Evolutionary conservation across 768 basidiomycete genomes (phyloP).

Genomic region (Hygrophoropsis aurantiaca): DNA sequence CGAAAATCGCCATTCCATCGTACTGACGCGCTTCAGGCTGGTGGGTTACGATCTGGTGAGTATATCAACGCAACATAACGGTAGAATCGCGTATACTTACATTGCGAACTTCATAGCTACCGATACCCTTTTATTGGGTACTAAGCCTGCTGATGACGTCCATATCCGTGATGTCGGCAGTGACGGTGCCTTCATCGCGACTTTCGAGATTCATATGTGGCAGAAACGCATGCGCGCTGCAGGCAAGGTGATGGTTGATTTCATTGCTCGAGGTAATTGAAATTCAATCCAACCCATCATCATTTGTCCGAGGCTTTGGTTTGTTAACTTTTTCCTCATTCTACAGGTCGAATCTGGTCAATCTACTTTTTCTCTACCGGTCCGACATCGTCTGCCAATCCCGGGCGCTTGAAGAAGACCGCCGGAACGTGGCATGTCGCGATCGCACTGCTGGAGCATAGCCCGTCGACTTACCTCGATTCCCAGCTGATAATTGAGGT

Average conservation of each 20-base stretch:
- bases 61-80: neutral
- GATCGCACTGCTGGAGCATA: constrained; percentile 49
- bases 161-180: constrained; percentile 49
- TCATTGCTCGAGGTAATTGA: constrained; percentile 54
- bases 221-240: constrained; percentile 72
- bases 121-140: constrained; percentile 46
- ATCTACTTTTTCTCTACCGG: constrained; percentile 18
- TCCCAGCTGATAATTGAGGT: constrained; percentile 43
- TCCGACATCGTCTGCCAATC: neutral
- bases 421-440: constrained; percentile 39
- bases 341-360: no score
- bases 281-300: constrained; percentile 1
- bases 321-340: no score
- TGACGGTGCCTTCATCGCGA: constrained; percentile 53
- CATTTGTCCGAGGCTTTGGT: no score
- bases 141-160: constrained; percentile 55
- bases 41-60: constrained; percentile 11
- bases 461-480: constrained; percentile 53
- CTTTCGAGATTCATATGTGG: constrained; percentile 54
- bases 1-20: constrained; percentile 7
- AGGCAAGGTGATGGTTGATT: constrained; percentile 55
- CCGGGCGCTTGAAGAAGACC: constrained; percentile 9
- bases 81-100: no score
- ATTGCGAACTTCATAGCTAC: constrained; percentile 29
- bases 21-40: neutral